Evolutionary conservation across 2,329 filamentous ascomycete genomes (phyloP), one percentile per base, ranked within the genome.

Genomic region (Diaporthe vaccinii): DNA sequence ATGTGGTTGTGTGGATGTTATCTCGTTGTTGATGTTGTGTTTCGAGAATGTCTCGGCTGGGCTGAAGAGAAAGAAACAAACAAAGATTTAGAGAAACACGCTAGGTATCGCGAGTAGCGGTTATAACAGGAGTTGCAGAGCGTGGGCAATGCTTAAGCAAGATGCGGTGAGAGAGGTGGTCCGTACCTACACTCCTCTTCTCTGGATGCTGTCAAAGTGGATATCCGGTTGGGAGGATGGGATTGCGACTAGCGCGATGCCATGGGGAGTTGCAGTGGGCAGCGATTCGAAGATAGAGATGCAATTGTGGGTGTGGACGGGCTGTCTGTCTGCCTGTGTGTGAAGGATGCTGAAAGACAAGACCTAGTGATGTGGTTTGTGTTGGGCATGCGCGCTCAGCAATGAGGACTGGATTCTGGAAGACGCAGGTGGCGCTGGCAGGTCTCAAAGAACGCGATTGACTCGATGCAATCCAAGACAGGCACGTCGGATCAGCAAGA

Each of bases 121-220:
- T 76, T 75, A 76, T 76, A 76, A 74, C 72, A 70, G 55, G 57
- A 53, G 41, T 72, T 59, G 44, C 62, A 65, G 51, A 69, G 67
- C 44, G 53, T 39, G 72, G 69, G 73, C 49, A 58, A 72, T 55
- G 62, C 49, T 74, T 41, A 46, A 46, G 65, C 75, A 75, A 76
- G 69, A 76, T 76, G 75, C 75, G 75, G 75, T 76, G 75, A 76
- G 75, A 62, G 67, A 74, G 73, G 74, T 76, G 73, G 65, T 69
- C 69, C 71, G 75, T 76, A 62, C 75, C 73, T 73, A 57, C 72
- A 51, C 68, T 72, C 73, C 62, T 70, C 62, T 74, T 61, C 65
- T 61, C 49, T 74, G 74, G 51, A 71, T 71, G 65, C 67, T 75
- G 71, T 46, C 61, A 75, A 74, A 75, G 75, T 76, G 75, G 75